Evolutionary conservation across 805 yeast genomes (phyloP).

Genomic region (Tetrapisispora taiwanensis): DNA sequence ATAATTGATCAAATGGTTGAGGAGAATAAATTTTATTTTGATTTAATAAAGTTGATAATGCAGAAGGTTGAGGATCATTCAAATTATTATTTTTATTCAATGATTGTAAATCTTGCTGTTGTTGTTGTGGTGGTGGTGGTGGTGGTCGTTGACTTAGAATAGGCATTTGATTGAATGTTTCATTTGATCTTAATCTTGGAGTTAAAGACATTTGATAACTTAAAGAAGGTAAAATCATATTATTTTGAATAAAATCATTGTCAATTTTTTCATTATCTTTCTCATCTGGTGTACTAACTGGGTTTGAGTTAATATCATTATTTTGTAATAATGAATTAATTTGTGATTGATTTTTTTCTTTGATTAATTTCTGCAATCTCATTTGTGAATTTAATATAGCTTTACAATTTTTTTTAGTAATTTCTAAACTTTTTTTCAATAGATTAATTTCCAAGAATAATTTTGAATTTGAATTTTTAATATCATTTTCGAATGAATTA

Average conservation of each 20-base stretch:
- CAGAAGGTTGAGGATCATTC: neutral
- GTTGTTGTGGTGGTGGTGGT: neutral
- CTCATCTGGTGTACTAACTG: neutral
- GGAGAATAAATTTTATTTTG: neutral
- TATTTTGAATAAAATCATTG: neutral
- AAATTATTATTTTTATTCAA: no score
- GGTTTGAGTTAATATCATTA: neutral
- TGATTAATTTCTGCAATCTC: neutral
- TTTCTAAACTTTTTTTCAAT: neutral
- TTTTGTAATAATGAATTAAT: neutral
- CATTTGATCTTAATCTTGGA: neutral
- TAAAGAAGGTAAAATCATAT: neutral
- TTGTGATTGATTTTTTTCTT: neutral
- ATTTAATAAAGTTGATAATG: neutral
- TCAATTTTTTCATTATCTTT: neutral
- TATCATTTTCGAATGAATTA: neutral
- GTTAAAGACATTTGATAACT: slow-evolving; percentile 2
- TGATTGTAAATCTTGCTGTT: no score
- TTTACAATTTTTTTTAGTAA: neutral
- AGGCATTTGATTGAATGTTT: neutral
- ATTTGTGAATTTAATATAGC: neutral
- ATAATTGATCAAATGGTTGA: neutral
- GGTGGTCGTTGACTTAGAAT: neutral
- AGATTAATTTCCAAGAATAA: neutral
- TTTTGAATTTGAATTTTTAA: neutral